Evolutionary conservation across 2,329 filamentous ascomycete species (phyloP).

Genomic region (Arthrobotrys entomopaga): DNA sequence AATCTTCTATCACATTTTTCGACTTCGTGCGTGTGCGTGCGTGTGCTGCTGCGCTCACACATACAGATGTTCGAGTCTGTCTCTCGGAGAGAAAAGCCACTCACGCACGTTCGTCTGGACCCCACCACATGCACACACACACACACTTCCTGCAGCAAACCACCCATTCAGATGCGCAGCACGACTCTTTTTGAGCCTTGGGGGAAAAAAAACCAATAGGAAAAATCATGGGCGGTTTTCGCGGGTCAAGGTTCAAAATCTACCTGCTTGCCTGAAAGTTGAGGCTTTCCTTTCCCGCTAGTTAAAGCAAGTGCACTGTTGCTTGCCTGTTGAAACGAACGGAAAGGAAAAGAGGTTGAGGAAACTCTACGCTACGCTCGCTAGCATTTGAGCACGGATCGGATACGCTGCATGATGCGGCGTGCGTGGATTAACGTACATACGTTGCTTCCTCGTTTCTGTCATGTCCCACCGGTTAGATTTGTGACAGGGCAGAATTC

Average conservation of each 20-base stretch:
- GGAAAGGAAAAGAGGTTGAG: conserved; percentile 5
- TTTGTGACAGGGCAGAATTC: conserved; percentile 14
- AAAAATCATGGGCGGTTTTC: conserved; percentile 40
- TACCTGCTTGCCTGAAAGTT: not conserved
- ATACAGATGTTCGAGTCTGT: not conserved
- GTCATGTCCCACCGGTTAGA: conserved; percentile 8
- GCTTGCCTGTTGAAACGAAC: too few relatives aligned
- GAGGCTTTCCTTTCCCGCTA: too few relatives aligned
- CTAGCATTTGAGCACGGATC: conserved; percentile 34
- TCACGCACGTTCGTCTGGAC: not conserved
- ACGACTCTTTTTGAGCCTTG: conserved; percentile 1
- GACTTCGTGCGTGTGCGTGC: too few relatives aligned
- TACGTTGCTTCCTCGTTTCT: not conserved
- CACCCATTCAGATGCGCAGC: conserved; percentile 17
- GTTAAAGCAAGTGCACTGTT: too few relatives aligned
- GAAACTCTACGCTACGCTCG: conserved; percentile 19
- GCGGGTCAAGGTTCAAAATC: conserved; percentile 16
- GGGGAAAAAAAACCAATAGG: not conserved
- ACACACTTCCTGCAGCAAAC: conserved; percentile 21
- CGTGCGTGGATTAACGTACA: conserved; percentile 3
- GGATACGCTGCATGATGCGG: conserved; percentile 44
- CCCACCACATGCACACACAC: not conserved
- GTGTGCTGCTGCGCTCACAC: not conserved
- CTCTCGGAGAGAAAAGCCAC: conserved; percentile 3
- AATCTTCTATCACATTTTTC: not conserved